Evolutionary conservation across 345 rosid genomes (phyloP).

Genomic region (Eucalyptus erythrocorys): DNA sequence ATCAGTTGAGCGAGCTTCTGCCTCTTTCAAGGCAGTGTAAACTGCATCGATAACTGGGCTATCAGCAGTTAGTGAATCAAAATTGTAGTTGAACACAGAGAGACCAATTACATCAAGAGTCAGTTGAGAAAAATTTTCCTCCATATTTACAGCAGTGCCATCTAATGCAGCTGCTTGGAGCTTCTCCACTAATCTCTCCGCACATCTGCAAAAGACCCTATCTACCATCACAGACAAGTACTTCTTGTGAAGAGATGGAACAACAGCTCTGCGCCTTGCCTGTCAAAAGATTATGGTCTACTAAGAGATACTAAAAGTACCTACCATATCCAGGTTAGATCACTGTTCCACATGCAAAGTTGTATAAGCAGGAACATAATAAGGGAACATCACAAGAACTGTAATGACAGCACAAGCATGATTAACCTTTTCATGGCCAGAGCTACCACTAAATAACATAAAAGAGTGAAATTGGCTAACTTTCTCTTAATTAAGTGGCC

Average conservation of each 20-base stretch:
- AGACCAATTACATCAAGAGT: slow-evolving; percentile 92
- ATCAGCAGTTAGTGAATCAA: slow-evolving; percentile 64
- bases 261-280: slow-evolving; percentile 91
- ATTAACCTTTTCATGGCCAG: not conserved
- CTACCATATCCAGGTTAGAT: not conserved
- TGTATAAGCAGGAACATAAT: not conserved
- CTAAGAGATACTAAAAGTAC: not conserved
- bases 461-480: not conserved
- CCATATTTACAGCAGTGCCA: slow-evolving; percentile 92
- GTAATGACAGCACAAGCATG: not conserved
- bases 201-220: slow-evolving; percentile 79
- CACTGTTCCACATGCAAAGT: not conserved
- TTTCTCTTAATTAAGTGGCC: not conserved
- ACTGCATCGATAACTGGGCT: slow-evolving; percentile 92
- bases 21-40: slow-evolving; percentile 88
- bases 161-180: slow-evolving; percentile 46
- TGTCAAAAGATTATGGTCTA: not conserved
- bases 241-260: slow-evolving; percentile 90
- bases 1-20: slow-evolving; percentile 91
- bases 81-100: slow-evolving; percentile 76
- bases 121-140: slow-evolving; percentile 75
- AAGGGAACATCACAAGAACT: not conserved
- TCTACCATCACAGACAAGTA: slow-evolving; percentile 86
- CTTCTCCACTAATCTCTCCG: slow-evolving; percentile 88
- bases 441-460: not conserved